Evolutionary conservation across 192 early-diverging fungal genomes (phyloP), one percentile per base, ranked within the genome.

Genomic region (Rhizophlyctis rosea): DNA sequence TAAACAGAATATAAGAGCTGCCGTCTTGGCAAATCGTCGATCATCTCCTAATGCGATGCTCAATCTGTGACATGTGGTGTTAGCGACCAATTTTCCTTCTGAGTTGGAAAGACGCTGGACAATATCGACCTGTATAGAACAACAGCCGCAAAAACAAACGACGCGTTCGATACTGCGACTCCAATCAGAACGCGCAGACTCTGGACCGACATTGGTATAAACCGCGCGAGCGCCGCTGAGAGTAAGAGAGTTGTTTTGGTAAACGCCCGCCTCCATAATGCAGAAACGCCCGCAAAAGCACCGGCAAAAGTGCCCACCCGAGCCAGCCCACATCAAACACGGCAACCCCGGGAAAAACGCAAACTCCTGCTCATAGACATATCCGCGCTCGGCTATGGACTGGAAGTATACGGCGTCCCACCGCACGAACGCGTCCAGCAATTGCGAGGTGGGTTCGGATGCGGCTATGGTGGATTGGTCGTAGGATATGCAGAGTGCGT

Each of bases 371-470:
- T 97, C 95, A 70, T 86, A 91, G 0, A 82, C 66, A 64, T 97
- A 97, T 2, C 88, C 88, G 3, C 39, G 11, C 59, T 86, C 80
- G 0, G 91, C 84, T 53, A 93, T 88, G 44, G 87, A 77, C 25
- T 87, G 57, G 77, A 93, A 94, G 70, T 95, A 94, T 59, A 94
- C 81, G 0, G 90, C 82, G 65, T 97, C 95, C 95, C 95, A 97
- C 4, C 91, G 77, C 4, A 93, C 71, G 65, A 90, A 87, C 2
- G 84, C 79, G 4, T 57, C 62, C 24, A 72, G 61, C 54, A 65
- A 48, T 11, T 39, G 3, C 54, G 50, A 11, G 18, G 39, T 34
- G 31, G 53, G 21, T 3, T n/a, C 34, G 21, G 34, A 33, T 34
- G 28, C 3, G n/a, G 35, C 67, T 47, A 71, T 71, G 2, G 80